Evolutionary conservation across 129 eudicot genomes (phyloP), one percentile per base, ranked within the genome.

Genomic region (Flaveria sonorensis): DNA sequence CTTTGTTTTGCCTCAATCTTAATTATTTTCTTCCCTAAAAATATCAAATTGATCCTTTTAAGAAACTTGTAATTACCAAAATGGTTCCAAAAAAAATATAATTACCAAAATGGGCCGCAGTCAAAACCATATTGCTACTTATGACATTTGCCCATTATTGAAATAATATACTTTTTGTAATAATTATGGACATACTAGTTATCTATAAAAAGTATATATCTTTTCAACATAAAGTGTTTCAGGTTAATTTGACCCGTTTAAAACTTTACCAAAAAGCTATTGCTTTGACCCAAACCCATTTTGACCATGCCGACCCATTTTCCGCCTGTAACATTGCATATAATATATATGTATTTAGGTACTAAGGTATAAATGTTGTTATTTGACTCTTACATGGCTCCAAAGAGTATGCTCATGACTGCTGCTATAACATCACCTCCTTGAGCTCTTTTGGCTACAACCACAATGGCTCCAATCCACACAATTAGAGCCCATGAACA

Each of bases 361-460:
- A 13, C 12, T 8, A 11, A 21, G 20, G 20, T 24, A 2, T 63
- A 50, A 64, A 66, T 66, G 74, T n/a, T 15, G 40, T 26, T 24
- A 19, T 30, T 23, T 64, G 47, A 50, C 77, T 65, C 92, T 91
- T 88, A 91, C 97, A 91, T 91, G 62, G 97, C 94, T 74, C 97
- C 97, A 66, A 91, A 91, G 60, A 91, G 86, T 69, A 91, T 87
- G 86, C 97, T 85, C 97, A 91, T 88, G 21, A 91, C 97, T 18
- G 97, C 97, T 79, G 97, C 94, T 36, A 91, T 87, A 30, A 91
- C 97, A 68, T 89, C 92, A 19, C 94, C 97, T 71, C 97, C 97
- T 10, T 81, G 79, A 52, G 97, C 83, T 85, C 89, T 83, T 74
- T 77, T 83, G 23, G 92, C 87, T 68, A 69, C 84, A 69, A 88